Evolutionary conservation across 2,329 filamentous ascomycete genomes (phyloP).

Genomic region (Chrysoporthe austroafricana): DNA sequence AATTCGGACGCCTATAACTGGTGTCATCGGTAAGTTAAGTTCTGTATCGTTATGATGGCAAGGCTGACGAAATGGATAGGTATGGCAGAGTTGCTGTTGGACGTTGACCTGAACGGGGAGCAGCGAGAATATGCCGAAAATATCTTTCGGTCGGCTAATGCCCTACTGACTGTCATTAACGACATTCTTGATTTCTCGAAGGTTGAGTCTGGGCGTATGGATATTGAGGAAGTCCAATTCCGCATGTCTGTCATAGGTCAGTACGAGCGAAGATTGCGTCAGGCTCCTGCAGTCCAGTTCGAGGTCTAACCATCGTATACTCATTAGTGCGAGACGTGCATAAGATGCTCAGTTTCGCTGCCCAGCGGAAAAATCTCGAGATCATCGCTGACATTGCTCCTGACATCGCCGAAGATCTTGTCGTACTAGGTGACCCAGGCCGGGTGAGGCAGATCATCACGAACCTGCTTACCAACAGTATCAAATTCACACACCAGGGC

Average conservation of each 20-base stretch:
- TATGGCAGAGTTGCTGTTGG: constrained; percentile 60
- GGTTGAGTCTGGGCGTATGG: constrained; percentile 62
- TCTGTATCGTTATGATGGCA: neutral
- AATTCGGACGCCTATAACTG: constrained; percentile 67
- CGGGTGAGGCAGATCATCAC: constrained; percentile 66
- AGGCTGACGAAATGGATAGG: neutral
- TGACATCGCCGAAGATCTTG: constrained; percentile 67
- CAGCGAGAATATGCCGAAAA: constrained; percentile 61
- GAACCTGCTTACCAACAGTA: constrained; percentile 63
- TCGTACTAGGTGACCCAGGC: constrained; percentile 75
- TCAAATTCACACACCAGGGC: constrained; percentile 71
- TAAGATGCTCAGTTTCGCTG: constrained; percentile 86
- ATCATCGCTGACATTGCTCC: constrained; percentile 69
- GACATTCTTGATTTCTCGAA: constrained; percentile 71
- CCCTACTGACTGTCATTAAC: constrained; percentile 65
- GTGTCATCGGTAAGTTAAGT: constrained; percentile 47
- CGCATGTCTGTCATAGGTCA: constrained; percentile 29
- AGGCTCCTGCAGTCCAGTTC: neutral
- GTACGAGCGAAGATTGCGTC: neutral
- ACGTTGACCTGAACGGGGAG: constrained; percentile 54
- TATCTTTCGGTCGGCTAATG: constrained; percentile 61
- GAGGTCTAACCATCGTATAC: constrained; percentile 37
- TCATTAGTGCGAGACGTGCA: constrained; percentile 77
- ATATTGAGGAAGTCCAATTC: constrained; percentile 45
- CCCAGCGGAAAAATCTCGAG: constrained; percentile 76